A percentile compares a stretch with the other conserved stretches of the same genome.
phyloP scores from a whole-genome alignment of 2,329 filamentous ascomycete species.

The Gnomoniopsis smithogilvyi region DNA sequence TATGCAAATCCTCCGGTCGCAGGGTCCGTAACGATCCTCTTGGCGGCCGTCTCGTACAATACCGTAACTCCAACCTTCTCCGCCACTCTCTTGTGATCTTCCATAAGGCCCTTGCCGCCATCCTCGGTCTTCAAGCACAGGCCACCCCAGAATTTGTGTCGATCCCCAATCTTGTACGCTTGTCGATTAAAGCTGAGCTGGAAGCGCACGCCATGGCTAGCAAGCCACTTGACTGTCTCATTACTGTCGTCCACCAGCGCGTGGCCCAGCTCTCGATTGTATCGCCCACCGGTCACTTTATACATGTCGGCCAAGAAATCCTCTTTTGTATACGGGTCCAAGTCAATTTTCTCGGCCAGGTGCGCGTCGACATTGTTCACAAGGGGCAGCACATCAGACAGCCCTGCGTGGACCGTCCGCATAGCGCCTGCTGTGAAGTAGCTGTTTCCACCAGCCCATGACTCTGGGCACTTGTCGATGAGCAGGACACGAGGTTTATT shows the following conservation, averaged over 20 bases:
- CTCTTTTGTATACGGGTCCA: constrained; percentile 50
- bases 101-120: constrained; percentile 57
- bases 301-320: constrained; percentile 56
- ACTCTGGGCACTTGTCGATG: constrained; percentile 56
- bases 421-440: constrained; percentile 66
- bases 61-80: constrained; percentile 38
- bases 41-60: constrained; percentile 43
- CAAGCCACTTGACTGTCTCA: constrained; percentile 52
- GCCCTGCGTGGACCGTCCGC: constrained; percentile 53
- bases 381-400: constrained; percentile 55
- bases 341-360: constrained; percentile 49
- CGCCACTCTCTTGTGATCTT: constrained; percentile 44
- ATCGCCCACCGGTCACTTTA: constrained; percentile 52
- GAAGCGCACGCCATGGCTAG: constrained; percentile 51
- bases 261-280: constrained; percentile 45
- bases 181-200: constrained; percentile 63
- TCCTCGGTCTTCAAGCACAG: constrained; percentile 56
- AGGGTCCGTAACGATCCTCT: constrained; percentile 32
- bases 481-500: constrained; percentile 42
- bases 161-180: constrained; percentile 59
- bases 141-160: constrained; percentile 65
- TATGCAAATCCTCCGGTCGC: constrained; percentile 28
- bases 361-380: constrained; percentile 55
- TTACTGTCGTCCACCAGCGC: constrained; percentile 51
- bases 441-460: constrained; percentile 61